Base-by-base conservation (phyloP, 768 basidiomycete species). In the Lentinula edodes region DNA sequence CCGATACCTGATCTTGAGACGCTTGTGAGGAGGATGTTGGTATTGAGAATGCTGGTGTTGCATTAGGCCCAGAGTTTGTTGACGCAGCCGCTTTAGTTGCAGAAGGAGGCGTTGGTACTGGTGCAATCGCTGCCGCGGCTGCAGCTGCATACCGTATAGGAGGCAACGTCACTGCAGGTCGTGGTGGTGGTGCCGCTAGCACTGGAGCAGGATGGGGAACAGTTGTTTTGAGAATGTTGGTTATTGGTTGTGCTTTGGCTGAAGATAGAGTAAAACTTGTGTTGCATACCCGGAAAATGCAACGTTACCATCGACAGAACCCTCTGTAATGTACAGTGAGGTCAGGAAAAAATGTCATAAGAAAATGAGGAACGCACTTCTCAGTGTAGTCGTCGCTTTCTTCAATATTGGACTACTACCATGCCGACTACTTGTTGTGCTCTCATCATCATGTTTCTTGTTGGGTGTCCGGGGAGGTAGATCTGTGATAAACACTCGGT, bases 381-480 rank as follows among this genome's bases (percentile, higher is more conserved):
- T 41, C 41, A 56, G 41, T 41, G 83, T 68, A 87, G 64, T 70
- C 83, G 83, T 62, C 12, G 89, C 84, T 71, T 92, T 93, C 83
- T 91, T 93, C 69, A 90, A 72, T 66, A 91, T 81, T 54, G 91
- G 91, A 69, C 89, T 93, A 20, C 88, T 86, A 58, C 88, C 85
- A 41, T 84, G 86, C 81, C 86, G 91, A 75, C 85, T 86, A 68
- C 84, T 89, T 62, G 88, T 72, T 43, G 84, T 78, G 63, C 85
- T 88, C 66, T 93, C 91, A 63, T 92, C 91, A 66, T 93, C 90
- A 55, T 85, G 87, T 68, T 90, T 91, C 80, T 91, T 93, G 20
- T 76, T 73, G 34, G 83, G 76, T 52, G 84, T 83, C 67, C 89
- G 86, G 63, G 83, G 80, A 16, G 87, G 88, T 28, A 83, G 71